These are phyloP conservation scores for Citrus glauca DNA, from an alignment of 345 rosid genomes.

Conservation along the genomic window DNA sequence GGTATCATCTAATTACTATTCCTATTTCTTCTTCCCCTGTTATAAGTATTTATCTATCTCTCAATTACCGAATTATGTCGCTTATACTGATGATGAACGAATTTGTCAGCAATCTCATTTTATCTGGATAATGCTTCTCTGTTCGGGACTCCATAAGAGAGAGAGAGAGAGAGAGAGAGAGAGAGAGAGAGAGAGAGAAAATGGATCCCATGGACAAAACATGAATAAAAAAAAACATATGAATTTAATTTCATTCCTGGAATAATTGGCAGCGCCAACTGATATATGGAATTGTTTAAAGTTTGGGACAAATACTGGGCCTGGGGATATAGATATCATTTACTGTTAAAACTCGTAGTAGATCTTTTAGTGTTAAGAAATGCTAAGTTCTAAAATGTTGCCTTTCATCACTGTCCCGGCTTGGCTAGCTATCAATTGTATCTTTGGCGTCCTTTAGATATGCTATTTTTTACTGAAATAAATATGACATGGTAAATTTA, in stretches of 20 bases:
- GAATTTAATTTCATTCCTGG: neutral
- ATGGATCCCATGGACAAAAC: neutral
- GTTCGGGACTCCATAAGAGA: neutral
- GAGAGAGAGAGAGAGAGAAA: neutral
- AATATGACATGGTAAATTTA: slow-evolving; percentile 8
- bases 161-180: too few relatives aligned
- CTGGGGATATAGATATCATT: neutral
- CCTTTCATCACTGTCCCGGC: neutral
- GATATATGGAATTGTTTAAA: neutral
- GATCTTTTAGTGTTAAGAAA: neutral
- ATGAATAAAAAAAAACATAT: neutral
- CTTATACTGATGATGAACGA: neutral
- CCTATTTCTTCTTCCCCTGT: neutral
- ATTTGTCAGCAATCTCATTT: too few relatives aligned
- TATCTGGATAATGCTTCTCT: neutral
- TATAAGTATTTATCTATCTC: neutral
- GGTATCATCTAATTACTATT: neutral
- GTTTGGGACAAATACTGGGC: neutral
- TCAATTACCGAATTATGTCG: neutral
- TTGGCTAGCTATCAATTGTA: neutral
- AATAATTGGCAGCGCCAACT: neutral
- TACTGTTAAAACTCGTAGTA: neutral
- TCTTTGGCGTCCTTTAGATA: neutral
- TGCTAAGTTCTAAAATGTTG: neutral
- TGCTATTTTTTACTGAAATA: neutral